Evolutionary conservation across 805 yeast genomes (phyloP).

Genomic region (Grigorovia transvaalensis): DNA sequence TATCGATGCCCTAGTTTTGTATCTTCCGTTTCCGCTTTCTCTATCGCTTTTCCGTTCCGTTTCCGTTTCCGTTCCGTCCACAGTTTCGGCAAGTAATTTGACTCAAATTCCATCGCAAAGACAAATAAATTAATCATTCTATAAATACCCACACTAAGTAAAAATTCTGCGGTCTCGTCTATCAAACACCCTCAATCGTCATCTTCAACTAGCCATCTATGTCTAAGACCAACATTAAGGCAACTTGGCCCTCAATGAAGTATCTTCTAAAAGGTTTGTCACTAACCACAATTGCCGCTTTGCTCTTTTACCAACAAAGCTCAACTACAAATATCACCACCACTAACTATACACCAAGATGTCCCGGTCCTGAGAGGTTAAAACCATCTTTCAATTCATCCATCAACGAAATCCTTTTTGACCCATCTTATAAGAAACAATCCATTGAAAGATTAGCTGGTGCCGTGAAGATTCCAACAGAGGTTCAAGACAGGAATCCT

Average conservation of each 20-base stretch:
- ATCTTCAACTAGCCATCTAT: not conserved
- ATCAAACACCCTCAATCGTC: not conserved
- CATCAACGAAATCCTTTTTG: conserved; percentile 22
- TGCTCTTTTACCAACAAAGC: not conserved
- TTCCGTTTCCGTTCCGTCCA: too few species aligned
- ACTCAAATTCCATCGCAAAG: too few species aligned
- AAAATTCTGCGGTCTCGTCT: not conserved
- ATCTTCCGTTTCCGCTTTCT: too few species aligned
- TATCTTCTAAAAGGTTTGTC: not conserved
- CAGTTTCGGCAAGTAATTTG: too few species aligned
- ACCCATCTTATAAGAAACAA: conserved; percentile 28
- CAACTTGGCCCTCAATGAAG: not conserved
- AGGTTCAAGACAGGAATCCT: conserved; percentile 43
- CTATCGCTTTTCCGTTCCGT: too few species aligned
- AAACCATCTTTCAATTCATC: conserved; percentile 18
- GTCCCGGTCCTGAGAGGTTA: conserved; percentile 16
- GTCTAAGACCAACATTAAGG: not conserved
- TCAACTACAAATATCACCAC: not conserved
- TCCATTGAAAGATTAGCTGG: conserved; percentile 40
- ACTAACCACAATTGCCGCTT: not conserved
- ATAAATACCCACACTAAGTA: too few species aligned
- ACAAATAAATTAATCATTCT: too few species aligned
- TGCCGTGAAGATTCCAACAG: conserved; percentile 59
- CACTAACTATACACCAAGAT: conserved; percentile 1
- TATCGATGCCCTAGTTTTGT: too few species aligned